phyloP scores from a whole-genome alignment of 768 basidiomycete species.

The Russula virescens region DNA sequence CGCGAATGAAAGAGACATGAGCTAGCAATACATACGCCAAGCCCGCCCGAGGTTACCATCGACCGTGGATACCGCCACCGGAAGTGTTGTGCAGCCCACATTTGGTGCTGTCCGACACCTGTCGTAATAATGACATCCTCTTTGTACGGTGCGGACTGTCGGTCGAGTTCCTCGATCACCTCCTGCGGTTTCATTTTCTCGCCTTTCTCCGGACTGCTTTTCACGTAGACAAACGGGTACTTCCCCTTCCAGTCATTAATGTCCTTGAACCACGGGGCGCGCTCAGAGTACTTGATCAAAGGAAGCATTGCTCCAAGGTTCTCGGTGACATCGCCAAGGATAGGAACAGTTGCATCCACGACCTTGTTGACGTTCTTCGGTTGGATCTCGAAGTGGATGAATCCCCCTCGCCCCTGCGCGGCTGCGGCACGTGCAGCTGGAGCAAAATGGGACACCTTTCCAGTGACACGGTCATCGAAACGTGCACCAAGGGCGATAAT shows the following conservation, averaged over 20 bases:
- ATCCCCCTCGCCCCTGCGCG: constrained; percentile 79
- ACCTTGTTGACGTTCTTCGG: constrained; percentile 99
- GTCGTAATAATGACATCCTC: constrained; percentile 85
- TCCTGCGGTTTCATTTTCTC: constrained; percentile 92
- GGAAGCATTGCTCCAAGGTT: constrained; percentile 82
- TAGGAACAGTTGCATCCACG: constrained; percentile 86
- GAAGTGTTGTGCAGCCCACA: constrained; percentile 97
- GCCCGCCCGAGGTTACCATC: constrained; percentile 90
- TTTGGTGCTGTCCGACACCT: constrained; percentile 98
- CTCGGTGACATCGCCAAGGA: constrained; percentile 88
- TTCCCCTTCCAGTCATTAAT: constrained; percentile 79
- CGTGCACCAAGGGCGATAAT: constrained; percentile 95
- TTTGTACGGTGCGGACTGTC: constrained; percentile 71
- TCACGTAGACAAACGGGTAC: constrained; percentile 86
- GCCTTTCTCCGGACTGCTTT: constrained; percentile 46
- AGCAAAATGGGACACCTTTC: constrained; percentile 83
- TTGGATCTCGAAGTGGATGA: constrained; percentile 98
- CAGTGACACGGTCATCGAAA: constrained; percentile 98
- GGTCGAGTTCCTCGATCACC: constrained; percentile 88
- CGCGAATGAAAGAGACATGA: background rate
- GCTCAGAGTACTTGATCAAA: constrained; percentile 54
- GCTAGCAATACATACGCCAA: constrained; percentile 59
- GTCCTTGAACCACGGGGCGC: constrained; percentile 77
- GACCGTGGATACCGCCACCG: constrained; percentile 84
- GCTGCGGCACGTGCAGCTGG: constrained; percentile 88